Percentiles rank a stretch among this genome's conserved stretches.
These are phyloP conservation scores for Dioscorea dumetorum DNA, from an alignment of 106 monocot genomes.

Conservation along the genomic window DNA sequence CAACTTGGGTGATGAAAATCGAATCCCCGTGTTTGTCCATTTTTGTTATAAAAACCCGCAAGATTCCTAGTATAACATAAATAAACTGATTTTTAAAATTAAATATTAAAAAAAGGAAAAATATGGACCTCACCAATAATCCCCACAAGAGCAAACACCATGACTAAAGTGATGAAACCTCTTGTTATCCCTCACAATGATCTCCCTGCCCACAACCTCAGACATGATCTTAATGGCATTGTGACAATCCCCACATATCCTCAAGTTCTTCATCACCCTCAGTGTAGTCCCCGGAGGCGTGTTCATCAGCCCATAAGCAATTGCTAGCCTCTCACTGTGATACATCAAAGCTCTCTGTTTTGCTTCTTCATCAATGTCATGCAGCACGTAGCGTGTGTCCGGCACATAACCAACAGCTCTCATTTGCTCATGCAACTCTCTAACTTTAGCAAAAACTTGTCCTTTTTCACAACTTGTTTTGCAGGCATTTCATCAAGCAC, in stretches of 20 bases:
- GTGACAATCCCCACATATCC: constrained; percentile 83
- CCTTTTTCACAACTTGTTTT: constrained; percentile 17
- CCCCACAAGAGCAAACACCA: constrained; percentile 69
- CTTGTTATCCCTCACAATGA: constrained; percentile 86
- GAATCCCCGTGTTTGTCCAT: no score
- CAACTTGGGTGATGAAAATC: no score
- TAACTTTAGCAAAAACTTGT: constrained; percentile 66
- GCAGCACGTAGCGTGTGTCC: constrained; percentile 49
- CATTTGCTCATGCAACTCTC: constrained; percentile 55
- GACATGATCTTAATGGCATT: constrained; percentile 79
- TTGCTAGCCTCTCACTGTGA: constrained; percentile 69
- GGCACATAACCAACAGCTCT: constrained; percentile 62
- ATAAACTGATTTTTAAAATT: not conserved
- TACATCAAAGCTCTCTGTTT: constrained; percentile 45
- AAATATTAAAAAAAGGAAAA: not conserved
- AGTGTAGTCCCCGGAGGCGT: constrained; percentile 62
- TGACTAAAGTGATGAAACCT: constrained; percentile 79
- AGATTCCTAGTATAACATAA: no score
- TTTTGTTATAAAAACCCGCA: no score
- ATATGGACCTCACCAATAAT: constrained; percentile 53
- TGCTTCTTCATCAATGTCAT: constrained; percentile 42
- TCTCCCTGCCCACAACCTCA: constrained; percentile 60
- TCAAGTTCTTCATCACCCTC: constrained; percentile 76
- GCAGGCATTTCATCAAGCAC: constrained; percentile 40
- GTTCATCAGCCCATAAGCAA: constrained; percentile 54